Base-by-base conservation (phyloP, 768 basidiomycete species). In the Dentipellis sp. region DNA sequence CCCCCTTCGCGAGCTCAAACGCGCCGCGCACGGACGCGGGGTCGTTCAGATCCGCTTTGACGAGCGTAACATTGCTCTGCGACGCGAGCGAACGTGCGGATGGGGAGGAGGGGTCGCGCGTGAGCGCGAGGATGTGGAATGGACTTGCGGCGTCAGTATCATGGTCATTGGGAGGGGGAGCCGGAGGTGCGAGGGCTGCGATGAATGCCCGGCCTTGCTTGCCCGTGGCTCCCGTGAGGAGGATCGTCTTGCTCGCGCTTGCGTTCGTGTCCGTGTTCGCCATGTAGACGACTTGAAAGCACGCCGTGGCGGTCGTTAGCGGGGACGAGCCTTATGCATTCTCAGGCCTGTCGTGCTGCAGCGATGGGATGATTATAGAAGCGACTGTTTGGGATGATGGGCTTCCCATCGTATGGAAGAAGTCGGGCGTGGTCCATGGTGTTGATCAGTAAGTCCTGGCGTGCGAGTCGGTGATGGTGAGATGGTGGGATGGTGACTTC, bases 151-250 rank as follows among this genome's bases (percentile, higher is more conserved):
- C 0, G 42, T 11, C 42, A 9, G 42, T 19, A 9, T 45, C 42
- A 3, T n/a, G n/a, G n/a, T 45, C 42, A 9, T n/a, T 11, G 17
- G n/a, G n/a, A 17, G 16, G 40, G 4, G 14, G 16, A 14, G 14
- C 16, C 17, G 3, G 16, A 70, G 1, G 69, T 70, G 17, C 75
- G 56, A 14, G 58, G 60, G 74, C 74, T 49, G 36, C 34, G 51
- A 52, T 40, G 0, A 29, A 36, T 56, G 29, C 16, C 8, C 42
- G n/a, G n/a, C 42, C 42, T 45, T 45, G n/a, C 16, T 45, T 45
- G 12, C 42, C 17, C 10, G 42, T 45, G n/a, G 42, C 42, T 8
- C 42, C 42, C 4, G 42, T 17, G 16, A 45, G 42, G n/a, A 45
- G 19, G 42, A 45, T 45, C n/a, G 42, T 45, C 42, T 45, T 45